Base-by-base conservation (phyloP, 163 green algal genomes). In the Prototheca cutis region DNA sequence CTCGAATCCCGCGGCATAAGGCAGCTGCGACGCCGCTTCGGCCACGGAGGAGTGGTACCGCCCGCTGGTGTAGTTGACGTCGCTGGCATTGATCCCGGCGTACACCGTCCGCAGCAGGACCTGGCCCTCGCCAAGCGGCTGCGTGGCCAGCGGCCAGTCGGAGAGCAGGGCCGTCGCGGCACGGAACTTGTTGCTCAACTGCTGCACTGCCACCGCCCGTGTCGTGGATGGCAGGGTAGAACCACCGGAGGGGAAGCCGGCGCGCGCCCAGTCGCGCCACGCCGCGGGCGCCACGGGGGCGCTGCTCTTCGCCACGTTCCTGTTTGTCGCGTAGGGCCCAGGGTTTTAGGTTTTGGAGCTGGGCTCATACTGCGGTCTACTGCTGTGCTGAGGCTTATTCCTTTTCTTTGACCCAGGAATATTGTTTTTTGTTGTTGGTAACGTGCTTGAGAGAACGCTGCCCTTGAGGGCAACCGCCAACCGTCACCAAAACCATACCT, bases 1-100 rank as follows among this genome's bases (percentile, higher is more conserved):
- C 68, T 95, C 88, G 71, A 95, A 94, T 23, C 88, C 88, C 4
- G 79, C 75, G 47, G 81, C 74, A 60, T 87, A 91, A 4, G 88
- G 88, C 65, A 93, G 80, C 67, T 67, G 53, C 25, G 67, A 64
- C 55, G 73, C 40, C 0, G 84, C 84, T 25, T 76, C 70, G 0
- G 63, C 58, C 2, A 28, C 39, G 59, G 54, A 80, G 55, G 58
- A 53, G 59, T 77, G 76, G 71, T 59, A 72, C 7, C 63, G 62
- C 23, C 87, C 87, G 0, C 76, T 67, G 2, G 74, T 85, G 69
- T 81, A 93, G 79, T 95, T 95, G 72, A 94, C 67, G 72, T 95
- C 87, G 10, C 60, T 81, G 1, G 87, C 87, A 61, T 95, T 95
- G 59, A 93, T 71, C 8, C 84, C 86, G 2, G 73, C 77, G 62